Evolutionary conservation across 345 rosid species (phyloP), one percentile per base, ranked within the genome.

Genomic region (Barbarea vulgaris): DNA sequence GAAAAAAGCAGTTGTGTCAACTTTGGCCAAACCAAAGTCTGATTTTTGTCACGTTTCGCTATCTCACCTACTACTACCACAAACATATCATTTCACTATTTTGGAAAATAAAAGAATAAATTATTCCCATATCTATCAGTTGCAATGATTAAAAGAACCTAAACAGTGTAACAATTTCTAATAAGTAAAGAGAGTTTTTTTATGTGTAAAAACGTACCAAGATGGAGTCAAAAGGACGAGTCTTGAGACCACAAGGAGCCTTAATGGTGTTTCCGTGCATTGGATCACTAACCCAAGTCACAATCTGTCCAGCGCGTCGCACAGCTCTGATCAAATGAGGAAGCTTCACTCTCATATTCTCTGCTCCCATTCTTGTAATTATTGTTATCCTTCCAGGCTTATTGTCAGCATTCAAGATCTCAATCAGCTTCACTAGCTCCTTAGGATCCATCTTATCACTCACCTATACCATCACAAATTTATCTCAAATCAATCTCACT

Each of bases 231-330:
- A 92, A 92, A 7, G 97, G 96, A 34, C 97, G 94, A 72, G 96
- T 92, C 84, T 92, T 92, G 64, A 92, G 90, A 74, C 97, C 97
- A 9, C 92, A 88, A n/a, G 97, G 97, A 80, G 96, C 96, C 84
- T 92, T 92, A 52, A 92, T 90, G 77, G 97, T 92, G 90, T 92
- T 92, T 65, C 97, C 97, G 47, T 92, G 97, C 97, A 92, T 90
- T 53, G 97, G 97, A 80, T 92, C 97, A 74, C 96, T 90, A 73
- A 92, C 94, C 96, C 97, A 92, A 18, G 96, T 90, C 73, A 90
- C 96, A 74, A 90, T 90, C 73, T 83, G 96, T 51, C 97, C 96
- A 17, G 94, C 88, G 7, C 87, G 52, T 14, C 93, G 87, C 14
- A 90, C 94, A 18, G 93, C 96, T 80, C 96, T 81, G 9, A 92